phyloP scores from a whole-genome alignment of 164 flowering plant species.

The Sedum album region DNA sequence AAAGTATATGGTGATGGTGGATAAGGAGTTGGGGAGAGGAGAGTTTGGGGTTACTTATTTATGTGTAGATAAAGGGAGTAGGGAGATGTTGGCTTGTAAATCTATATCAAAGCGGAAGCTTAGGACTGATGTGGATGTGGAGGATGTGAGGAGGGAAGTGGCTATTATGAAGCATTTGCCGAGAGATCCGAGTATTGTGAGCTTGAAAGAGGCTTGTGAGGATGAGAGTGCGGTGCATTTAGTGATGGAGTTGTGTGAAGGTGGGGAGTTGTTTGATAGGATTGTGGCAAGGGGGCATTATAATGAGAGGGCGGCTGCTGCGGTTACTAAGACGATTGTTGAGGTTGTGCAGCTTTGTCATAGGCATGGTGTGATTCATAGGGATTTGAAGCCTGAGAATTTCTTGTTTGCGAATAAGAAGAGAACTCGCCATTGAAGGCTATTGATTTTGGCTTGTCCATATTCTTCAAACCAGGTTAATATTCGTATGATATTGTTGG shows the following conservation, averaged over 20 bases:
- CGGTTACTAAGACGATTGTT: slow-evolving; percentile 70
- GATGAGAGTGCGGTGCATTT: slow-evolving; percentile 31
- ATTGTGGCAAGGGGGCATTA: slow-evolving; percentile 94
- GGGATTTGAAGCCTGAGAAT: slow-evolving; percentile 92
- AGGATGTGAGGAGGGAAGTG: slow-evolving; percentile 35
- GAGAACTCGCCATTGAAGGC: slow-evolving; percentile 77
- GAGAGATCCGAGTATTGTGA: slow-evolving; percentile 29
- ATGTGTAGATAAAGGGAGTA: slow-evolving; percentile 19
- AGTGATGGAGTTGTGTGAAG: slow-evolving; percentile 39
- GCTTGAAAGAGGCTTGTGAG: slow-evolving; percentile 32
- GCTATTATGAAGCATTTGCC: slow-evolving; percentile 38
- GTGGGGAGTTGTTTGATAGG: slow-evolving; percentile 62
- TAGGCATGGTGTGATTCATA: slow-evolving; percentile 20
- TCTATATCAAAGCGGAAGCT: slow-evolving; percentile 34
- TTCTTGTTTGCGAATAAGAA: slow-evolving; percentile 84
- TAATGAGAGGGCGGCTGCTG: slow-evolving; percentile 83
- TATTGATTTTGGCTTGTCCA: slow-evolving; percentile 21
- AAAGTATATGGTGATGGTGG: slow-evolving; percentile 22
- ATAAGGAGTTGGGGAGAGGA: slow-evolving; percentile 30
- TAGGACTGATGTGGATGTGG: slow-evolving; percentile 30
- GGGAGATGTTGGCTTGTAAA: slow-evolving; percentile 26
- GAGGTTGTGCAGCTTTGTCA: slow-evolving; percentile 96
- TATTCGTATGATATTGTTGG: neutral
- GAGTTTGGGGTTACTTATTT: slow-evolving; percentile 30
- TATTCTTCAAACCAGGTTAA: slow-evolving; percentile 69